phyloP scores from a whole-genome alignment of 129 eudicot genomes.

The Flaveria bidentis region DNA sequence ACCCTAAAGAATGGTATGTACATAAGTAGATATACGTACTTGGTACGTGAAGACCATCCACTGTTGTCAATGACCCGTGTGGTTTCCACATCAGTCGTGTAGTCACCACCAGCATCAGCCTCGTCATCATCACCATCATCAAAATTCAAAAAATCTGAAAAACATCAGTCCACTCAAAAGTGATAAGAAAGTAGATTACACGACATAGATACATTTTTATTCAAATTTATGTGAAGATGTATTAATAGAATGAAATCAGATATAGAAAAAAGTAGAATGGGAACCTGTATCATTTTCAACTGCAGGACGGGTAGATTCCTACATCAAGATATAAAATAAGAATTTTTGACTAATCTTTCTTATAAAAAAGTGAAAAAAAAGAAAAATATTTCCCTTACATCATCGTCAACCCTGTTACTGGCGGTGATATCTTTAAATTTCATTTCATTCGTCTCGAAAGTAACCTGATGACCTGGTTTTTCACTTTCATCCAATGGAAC shows the following conservation, averaged over 20 bases:
- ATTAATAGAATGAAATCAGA: constrained; percentile 9
- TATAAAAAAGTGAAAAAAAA: neutral
- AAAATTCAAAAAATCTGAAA: constrained; percentile 77
- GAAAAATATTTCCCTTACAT: constrained; percentile 39
- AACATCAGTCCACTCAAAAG: neutral
- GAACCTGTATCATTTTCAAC: constrained; percentile 82
- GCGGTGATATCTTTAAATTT: constrained; percentile 36
- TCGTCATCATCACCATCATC: constrained; percentile 83
- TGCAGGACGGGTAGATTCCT: constrained; percentile 55
- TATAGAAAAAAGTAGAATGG: constrained; percentile 12
- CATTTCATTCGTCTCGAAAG: constrained; percentile 32
- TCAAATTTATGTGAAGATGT: neutral
- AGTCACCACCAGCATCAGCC: constrained; percentile 65
- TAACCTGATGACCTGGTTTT: constrained; percentile 29
- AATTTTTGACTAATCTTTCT: neutral
- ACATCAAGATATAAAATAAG: constrained; percentile 32
- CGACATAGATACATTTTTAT: neutral
- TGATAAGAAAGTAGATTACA: neutral
- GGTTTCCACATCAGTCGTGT: constrained; percentile 58
- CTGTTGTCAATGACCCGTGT: constrained; percentile 62
- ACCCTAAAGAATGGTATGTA: neutral
- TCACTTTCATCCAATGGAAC: constrained; percentile 37
- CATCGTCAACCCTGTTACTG: constrained; percentile 31
- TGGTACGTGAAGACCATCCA: constrained; percentile 97
- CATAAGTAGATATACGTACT: constrained; percentile 39